Evolutionary conservation across 345 rosid species (phyloP).

Genomic region (Draba incana): DNA sequence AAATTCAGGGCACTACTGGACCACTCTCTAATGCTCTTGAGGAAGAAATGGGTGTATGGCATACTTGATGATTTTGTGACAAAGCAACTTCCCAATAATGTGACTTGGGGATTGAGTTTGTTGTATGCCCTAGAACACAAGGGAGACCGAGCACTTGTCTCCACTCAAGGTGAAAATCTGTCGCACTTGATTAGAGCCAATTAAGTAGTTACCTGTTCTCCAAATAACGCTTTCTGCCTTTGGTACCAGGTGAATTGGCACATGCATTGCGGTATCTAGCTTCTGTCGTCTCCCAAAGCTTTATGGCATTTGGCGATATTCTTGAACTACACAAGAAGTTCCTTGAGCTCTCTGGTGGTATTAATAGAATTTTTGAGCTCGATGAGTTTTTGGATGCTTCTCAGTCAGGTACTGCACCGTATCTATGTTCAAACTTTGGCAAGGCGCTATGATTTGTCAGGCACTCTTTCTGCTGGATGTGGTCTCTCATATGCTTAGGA

Average conservation of each 20-base stretch:
- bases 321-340: conserved; percentile 91
- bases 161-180: conserved; percentile 75
- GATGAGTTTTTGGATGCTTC: conserved; percentile 93
- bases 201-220: conserved; percentile 14
- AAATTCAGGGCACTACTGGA: conserved; percentile 85
- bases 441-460: neutral
- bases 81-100: conserved; percentile 97
- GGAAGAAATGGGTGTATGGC: conserved; percentile 92
- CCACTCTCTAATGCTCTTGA: conserved; percentile 78
- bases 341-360: conserved; percentile 87
- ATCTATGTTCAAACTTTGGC: conserved; percentile 9
- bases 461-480: neutral
- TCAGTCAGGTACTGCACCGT: conserved; percentile 59
- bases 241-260: conserved; percentile 83
- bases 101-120: conserved; percentile 97
- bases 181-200: conserved; percentile 18
- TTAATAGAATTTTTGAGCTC: conserved; percentile 90
- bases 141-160: conserved; percentile 79
- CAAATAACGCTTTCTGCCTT: conserved; percentile 14
- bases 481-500: neutral
- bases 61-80: conserved; percentile 93
- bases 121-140: conserved; percentile 89
- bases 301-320: conserved; percentile 96
- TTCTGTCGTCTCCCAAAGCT: conserved; percentile 98
- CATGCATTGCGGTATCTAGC: conserved; percentile 96